These are phyloP conservation scores for Orbilia javanica DNA, from an alignment of 2,329 filamentous ascomycete genomes.

Conservation along the genomic window DNA sequence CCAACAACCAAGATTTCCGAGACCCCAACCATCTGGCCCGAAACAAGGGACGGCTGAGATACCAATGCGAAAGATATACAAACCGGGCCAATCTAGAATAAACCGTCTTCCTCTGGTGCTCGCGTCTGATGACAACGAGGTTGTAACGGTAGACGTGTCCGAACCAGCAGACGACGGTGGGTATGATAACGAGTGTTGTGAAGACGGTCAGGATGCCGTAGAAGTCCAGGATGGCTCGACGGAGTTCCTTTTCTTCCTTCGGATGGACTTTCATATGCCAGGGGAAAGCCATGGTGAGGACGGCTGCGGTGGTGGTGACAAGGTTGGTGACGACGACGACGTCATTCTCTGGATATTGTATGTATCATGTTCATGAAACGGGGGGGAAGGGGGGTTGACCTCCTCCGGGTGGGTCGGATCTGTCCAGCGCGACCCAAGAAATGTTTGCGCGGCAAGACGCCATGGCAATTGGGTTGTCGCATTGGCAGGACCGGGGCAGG, in stretches of 20 bases:
- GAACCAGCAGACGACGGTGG: slow-evolving; percentile 28
- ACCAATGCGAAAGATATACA: slow-evolving; percentile 35
- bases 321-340: not conserved
- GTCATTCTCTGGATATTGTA: not conserved
- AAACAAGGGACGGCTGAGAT: slow-evolving; percentile 11
- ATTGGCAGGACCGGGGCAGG: not conserved
- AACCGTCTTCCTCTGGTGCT: not conserved
- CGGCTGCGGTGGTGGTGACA: not conserved
- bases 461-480: not conserved
- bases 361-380: not conserved
- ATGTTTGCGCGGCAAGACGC: not conserved
- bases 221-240: slow-evolving; percentile 52
- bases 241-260: slow-evolving; percentile 37
- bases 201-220: slow-evolving; percentile 40
- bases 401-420: not conserved
- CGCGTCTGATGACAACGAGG: not conserved
- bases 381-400: not conserved
- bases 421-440: too few species aligned
- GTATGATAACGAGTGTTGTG: slow-evolving; percentile 8
- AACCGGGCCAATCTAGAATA: not conserved
- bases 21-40: not conserved
- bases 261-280: slow-evolving; percentile 38
- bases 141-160: slow-evolving; percentile 35
- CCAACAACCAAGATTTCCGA: slow-evolving; percentile 22
- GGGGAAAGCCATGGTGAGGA: slow-evolving; percentile 27